Conservation (phyloP, 2,329 filamentous ascomycete genomes). For the Epichloe glyceriae region DNA sequence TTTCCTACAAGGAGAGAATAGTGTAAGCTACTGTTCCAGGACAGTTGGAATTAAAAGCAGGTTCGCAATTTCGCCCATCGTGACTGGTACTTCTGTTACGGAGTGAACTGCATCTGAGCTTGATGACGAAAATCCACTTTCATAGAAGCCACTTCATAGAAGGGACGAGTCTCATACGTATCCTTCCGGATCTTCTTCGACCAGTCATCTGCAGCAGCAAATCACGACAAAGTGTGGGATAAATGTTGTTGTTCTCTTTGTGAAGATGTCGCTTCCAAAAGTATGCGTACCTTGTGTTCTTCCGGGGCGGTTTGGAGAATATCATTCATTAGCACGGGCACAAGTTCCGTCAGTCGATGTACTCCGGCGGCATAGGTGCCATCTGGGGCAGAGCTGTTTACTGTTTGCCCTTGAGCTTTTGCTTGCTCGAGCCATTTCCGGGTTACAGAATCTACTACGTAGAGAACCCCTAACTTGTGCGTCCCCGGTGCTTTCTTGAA, state of each 20-base stretch:
- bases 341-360: constrained; percentile 88
- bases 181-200: not conserved
- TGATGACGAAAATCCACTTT: not conserved
- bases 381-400: constrained; percentile 69
- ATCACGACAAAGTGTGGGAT: not conserved
- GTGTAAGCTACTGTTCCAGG: constrained; percentile 25
- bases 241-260: not conserved
- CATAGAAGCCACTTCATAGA: not conserved
- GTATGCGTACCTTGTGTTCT: constrained; percentile 86
- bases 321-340: constrained; percentile 91
- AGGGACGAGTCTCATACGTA: not conserved
- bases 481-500: constrained; percentile 90
- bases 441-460: constrained; percentile 99
- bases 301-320: constrained; percentile 77
- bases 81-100: constrained; percentile 7
- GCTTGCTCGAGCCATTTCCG: constrained; percentile 97
- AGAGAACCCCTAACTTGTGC: constrained; percentile 97
- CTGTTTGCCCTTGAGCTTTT: constrained; percentile 69
- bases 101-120: not conserved
- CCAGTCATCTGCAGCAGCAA: not conserved
- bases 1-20: constrained; percentile 56
- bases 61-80: constrained; percentile 11
- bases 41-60: constrained; percentile 8
- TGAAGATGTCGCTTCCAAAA: constrained; percentile 2
- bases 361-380: constrained; percentile 93